Base-by-base conservation (phyloP, 2,329 filamentous ascomycete species). In the Exutisphaerella laricina region DNA sequence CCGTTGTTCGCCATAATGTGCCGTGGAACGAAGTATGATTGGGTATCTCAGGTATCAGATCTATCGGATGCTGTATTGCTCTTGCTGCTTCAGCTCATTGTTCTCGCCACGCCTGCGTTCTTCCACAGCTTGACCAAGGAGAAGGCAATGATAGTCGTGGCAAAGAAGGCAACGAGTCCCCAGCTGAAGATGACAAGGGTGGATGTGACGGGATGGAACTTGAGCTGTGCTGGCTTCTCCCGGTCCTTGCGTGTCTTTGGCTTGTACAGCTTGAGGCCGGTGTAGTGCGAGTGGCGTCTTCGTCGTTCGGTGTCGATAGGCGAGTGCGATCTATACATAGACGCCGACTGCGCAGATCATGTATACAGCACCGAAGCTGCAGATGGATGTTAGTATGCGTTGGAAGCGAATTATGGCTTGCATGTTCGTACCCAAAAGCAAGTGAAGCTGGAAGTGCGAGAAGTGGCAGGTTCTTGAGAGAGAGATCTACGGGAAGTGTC, bases 331-430 rank as follows among this genome's bases (percentile, higher is more conserved):
- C 70, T 79, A 98, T 67, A 98, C 88, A 81, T 98, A 97, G 63
- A 98, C 92, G 66, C 92, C 92, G 65, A 92, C 92, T 48, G 89
- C 92, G 70, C 92, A 98, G 70, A 98, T 97, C 84, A 96, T 95
- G 71, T 92, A 96, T 33, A 98, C 88, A 38, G 90, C 84, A 58
- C 92, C 92, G 67, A 95, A 85, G 38, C 90, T 96, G 61, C 29
- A 48, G 22, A 26, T 26, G 6, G 31, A 23, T 14, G 45, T 56
- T 30, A 48, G 32, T 26, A 6, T 26, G 23, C 23, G 23, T 12
- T 26, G 23, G 6, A 26, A 26, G 6, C 6, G 23, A 26, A 26
- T 6, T 12, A 7, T 12, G 6, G 12, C 25, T 9, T 12, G 20
- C 8, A 10, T 17, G 18, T 10, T 32, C 86, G 61, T 81, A 97